Evolutionary conservation across 2,329 filamentous ascomycete genomes (phyloP), one percentile per base, ranked within the genome.

Genomic region (Ascochyta rabiei): DNA sequence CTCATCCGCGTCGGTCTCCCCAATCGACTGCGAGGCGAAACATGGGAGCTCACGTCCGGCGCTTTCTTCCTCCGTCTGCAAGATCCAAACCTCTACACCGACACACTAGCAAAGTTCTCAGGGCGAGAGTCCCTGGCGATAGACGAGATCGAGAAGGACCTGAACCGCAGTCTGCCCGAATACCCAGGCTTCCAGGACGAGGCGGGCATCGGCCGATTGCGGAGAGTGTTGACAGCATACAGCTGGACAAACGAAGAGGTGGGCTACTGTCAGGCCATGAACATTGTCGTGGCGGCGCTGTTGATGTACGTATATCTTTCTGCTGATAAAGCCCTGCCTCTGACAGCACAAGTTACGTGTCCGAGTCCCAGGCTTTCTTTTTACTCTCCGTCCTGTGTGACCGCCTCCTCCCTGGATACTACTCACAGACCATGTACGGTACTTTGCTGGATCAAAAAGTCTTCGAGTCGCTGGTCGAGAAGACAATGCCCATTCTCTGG

Each of bases 231-330:
- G 50, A 98, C 93, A 1, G 95, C 95, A 4, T 99, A 99, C 79
- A 97, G 93, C 77, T 99, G 95, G 95, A 90, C 89, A 43, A 95
- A 99, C 68, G 85, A 90, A 48, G 92, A 97, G 62, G 93, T 99
- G 50, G 95, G 95, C 63, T 99, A 99, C 76, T 99, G 95, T 75
- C 95, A 99, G 77, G 95, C 95, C 59, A 99, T 99, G 95, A 99
- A 99, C 75, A 99, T 99, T 65, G 95, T 99, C 30, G 93, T 97
- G 49, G 95, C 95, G 16, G 95, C 95, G n/a, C 80, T 99, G 53
- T 83, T 99, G 66, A 99, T 99, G 81, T 87, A 79, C 62, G 82
- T 77, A 46, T 61, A 34, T 43, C 60, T 62, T 54, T 38, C 42
- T 33, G 43, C 34, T 15, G 21, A 40, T 21, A 12, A 45, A 13